These are phyloP conservation scores for Pleurotus citrinopileatus DNA, from an alignment of 768 basidiomycete species.

Conservation along the genomic window DNA sequence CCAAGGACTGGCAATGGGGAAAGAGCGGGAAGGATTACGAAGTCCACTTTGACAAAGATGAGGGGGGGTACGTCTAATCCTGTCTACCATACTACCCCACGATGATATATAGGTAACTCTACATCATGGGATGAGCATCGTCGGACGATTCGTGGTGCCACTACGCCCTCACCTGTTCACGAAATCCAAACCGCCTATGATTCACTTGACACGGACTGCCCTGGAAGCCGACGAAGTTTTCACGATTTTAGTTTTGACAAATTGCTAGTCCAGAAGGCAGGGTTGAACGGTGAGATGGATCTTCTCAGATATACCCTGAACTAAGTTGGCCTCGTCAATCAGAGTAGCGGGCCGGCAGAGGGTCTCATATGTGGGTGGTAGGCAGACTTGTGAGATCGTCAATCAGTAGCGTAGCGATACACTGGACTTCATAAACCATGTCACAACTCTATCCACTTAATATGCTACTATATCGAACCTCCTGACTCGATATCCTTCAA, in stretches of 20 bases:
- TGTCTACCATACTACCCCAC: not conserved
- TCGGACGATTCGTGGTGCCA: slow-evolving; percentile 39
- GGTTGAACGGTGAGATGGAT: slow-evolving; percentile 32
- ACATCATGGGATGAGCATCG: slow-evolving; percentile 26
- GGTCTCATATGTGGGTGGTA: no score
- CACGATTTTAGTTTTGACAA: slow-evolving; percentile 31
- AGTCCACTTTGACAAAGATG: slow-evolving; percentile 36
- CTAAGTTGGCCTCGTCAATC: no score
- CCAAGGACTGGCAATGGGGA: slow-evolving; percentile 43
- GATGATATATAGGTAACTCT: not conserved
- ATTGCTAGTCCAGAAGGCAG: slow-evolving; percentile 32
- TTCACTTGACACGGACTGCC: slow-evolving; percentile 37
- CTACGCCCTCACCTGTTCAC: slow-evolving; percentile 49
- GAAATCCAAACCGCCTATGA: slow-evolving; percentile 35
- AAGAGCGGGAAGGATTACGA: slow-evolving; percentile 42
- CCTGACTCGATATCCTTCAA: no score
- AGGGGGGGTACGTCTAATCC: slow-evolving; percentile 37
- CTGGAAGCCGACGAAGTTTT: slow-evolving; percentile 38
- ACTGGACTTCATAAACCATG: no score
- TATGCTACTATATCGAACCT: no score
- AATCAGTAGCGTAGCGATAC: no score
- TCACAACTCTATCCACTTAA: no score
- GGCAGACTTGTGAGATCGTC: no score
- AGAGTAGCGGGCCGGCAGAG: no score
- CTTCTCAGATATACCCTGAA: no score